These are phyloP conservation scores for Trametes maxima DNA, from an alignment of 768 basidiomycete genomes.

Conservation along the genomic window DNA sequence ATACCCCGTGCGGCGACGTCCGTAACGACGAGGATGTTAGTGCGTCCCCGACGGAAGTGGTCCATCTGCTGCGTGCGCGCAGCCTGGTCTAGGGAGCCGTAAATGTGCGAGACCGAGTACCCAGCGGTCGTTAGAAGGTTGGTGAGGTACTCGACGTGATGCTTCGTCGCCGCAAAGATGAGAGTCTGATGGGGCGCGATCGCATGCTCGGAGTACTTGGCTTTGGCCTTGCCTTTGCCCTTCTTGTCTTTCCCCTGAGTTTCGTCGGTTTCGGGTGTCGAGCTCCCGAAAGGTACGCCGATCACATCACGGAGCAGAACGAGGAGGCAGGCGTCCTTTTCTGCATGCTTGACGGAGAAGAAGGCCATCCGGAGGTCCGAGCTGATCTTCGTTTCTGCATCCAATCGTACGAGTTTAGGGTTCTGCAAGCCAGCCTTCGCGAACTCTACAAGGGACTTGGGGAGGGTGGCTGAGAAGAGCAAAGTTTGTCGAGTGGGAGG, in stretches of 20 bases:
- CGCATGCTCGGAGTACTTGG: constrained; percentile 44
- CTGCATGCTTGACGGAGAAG: constrained; percentile 87
- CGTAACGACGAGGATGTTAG: constrained; percentile 90
- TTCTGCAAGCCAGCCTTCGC: constrained; percentile 95
- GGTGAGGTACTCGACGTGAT: constrained; percentile 95
- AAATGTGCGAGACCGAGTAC: constrained; percentile 91
- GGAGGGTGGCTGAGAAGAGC: constrained; percentile 95
- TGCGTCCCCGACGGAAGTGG: constrained; percentile 77
- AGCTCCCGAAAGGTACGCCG: constrained; percentile 64
- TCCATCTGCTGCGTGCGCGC: constrained; percentile 92
- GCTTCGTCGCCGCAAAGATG: constrained; percentile 95
- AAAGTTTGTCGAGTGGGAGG: constrained; percentile 88
- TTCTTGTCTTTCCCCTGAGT: constrained; percentile 39
- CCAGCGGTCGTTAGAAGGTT: constrained; percentile 77
- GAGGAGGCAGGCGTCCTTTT: constrained; percentile 92
- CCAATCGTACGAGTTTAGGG: constrained; percentile 94
- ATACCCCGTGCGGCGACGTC: constrained; percentile 98
- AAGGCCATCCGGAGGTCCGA: constrained; percentile 93
- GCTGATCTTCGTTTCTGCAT: constrained; percentile 95
- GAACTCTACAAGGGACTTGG: constrained; percentile 94
- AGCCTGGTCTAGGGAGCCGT: constrained; percentile 91
- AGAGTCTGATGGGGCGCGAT: constrained; percentile 88
- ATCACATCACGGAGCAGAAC: constrained; percentile 86
- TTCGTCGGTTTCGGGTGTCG: constrained; percentile 32
- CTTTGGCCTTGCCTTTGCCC: constrained; percentile 53